phyloP scores from a whole-genome alignment of 78 protist species.

The Dictyostelium capitatum region DNA sequence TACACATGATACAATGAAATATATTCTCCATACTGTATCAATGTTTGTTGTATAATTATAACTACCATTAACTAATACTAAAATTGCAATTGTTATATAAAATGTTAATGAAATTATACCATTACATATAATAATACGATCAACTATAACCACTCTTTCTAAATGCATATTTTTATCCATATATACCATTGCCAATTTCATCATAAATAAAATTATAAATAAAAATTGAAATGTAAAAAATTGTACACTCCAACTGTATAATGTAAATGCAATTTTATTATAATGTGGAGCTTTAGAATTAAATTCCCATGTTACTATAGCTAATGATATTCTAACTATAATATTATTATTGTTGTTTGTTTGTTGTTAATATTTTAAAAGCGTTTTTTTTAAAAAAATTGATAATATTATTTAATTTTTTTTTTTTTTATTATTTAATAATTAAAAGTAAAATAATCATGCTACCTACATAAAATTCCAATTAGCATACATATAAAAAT shows the following conservation, averaged over 20 bases:
- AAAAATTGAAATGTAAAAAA: constrained; percentile 33
- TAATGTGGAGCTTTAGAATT: constrained; percentile 23
- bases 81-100: not conserved
- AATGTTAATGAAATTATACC: not conserved
- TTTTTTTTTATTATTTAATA: too few relatives aligned
- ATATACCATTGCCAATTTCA: constrained; percentile 39
- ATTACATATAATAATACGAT: constrained; percentile 5
- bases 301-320: constrained; percentile 13
- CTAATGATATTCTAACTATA: constrained; percentile 32
- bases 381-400: too few relatives aligned
- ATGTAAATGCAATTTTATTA: not conserved
- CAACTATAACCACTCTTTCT: constrained; percentile 2
- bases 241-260: constrained; percentile 6
- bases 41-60: not conserved
- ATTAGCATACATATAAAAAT: constrained; percentile 23
- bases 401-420: too few relatives aligned
- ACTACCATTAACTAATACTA: constrained; percentile 2
- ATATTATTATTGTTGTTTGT: not conserved
- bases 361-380: not conserved
- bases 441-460: not conserved
- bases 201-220: constrained; percentile 22
- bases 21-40: constrained; percentile 38
- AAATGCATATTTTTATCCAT: constrained; percentile 20
- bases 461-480: constrained; percentile 23
- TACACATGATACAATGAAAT: constrained; percentile 15